These are phyloP conservation scores for Termitomyces sp. DNA, from an alignment of 768 basidiomycete species.

Conservation along the genomic window DNA sequence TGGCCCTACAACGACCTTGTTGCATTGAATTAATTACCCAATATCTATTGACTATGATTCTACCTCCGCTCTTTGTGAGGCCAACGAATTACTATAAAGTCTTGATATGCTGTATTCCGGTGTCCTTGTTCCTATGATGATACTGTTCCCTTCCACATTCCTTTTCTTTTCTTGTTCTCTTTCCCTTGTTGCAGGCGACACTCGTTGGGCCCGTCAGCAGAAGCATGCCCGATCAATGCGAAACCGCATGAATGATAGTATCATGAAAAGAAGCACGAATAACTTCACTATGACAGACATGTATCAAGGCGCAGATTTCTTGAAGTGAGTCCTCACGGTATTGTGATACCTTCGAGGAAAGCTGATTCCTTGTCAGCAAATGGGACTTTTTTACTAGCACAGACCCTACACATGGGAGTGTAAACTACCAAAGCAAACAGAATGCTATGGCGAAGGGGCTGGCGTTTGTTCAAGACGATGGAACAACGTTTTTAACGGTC, in stretches of 20 bases:
- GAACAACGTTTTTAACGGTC: constrained; percentile 55
- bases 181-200: constrained; percentile 24
- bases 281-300: constrained; percentile 26
- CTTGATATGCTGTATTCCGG: background rate
- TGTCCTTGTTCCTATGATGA: background rate
- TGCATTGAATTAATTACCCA: background rate
- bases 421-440: constrained; percentile 46
- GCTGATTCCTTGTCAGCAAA: constrained; percentile 28
- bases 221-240: constrained; percentile 14
- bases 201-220: constrained; percentile 15
- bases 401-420: constrained; percentile 70
- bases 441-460: constrained; percentile 48
- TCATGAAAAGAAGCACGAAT: constrained; percentile 8
- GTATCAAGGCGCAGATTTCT: constrained; percentile 48
- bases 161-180: constrained; percentile 6
- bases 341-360: background rate
- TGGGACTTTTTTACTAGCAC: constrained; percentile 60
- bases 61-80: background rate
- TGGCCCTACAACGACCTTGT: background rate
- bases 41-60: background rate
- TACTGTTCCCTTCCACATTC: constrained; percentile 7
- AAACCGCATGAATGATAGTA: background rate
- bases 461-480: constrained; percentile 55
- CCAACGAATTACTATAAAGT: constrained; percentile 4
- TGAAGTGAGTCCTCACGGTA: constrained; percentile 37